Conservation (phyloP, 805 yeast species). For the Cyberlindnera maritima region DNA sequence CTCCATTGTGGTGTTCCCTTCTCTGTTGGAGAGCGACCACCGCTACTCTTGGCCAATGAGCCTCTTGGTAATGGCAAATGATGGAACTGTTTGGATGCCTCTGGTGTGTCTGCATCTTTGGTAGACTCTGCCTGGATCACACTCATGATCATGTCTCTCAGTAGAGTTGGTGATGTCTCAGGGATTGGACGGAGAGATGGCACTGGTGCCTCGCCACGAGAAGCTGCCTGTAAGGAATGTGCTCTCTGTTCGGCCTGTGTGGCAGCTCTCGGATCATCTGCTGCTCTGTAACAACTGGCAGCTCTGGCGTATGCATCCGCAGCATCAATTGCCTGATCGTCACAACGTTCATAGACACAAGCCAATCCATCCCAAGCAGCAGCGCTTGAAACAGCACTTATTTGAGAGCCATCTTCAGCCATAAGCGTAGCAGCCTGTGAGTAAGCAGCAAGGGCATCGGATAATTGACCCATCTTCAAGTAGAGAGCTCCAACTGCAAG, state of each 20-base stretch:
- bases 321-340: constrained; percentile 57
- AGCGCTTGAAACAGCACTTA: constrained; percentile 39
- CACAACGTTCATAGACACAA: constrained; percentile 62
- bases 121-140: constrained; percentile 8
- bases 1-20: constrained; percentile 13
- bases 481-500: constrained; percentile 62
- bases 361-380: constrained; percentile 65
- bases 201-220: constrained; percentile 42
- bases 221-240: constrained; percentile 39
- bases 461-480: constrained; percentile 54
- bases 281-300: constrained; percentile 44
- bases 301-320: constrained; percentile 57
- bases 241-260: constrained; percentile 43
- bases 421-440: constrained; percentile 59
- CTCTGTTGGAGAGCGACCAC: constrained; percentile 17
- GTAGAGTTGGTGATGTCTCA: constrained; percentile 38
- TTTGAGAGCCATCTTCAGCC: constrained; percentile 43
- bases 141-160: constrained; percentile 32
- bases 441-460: constrained; percentile 66
- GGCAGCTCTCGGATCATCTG: constrained; percentile 43
- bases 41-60: constrained; percentile 11
- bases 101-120: constrained; percentile 8
- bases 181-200: constrained; percentile 46
- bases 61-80: constrained; percentile 28
- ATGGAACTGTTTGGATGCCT: constrained; percentile 24